Base-by-base conservation (phyloP, 2,329 filamentous ascomycete genomes). In the Penicillium paneum region DNA sequence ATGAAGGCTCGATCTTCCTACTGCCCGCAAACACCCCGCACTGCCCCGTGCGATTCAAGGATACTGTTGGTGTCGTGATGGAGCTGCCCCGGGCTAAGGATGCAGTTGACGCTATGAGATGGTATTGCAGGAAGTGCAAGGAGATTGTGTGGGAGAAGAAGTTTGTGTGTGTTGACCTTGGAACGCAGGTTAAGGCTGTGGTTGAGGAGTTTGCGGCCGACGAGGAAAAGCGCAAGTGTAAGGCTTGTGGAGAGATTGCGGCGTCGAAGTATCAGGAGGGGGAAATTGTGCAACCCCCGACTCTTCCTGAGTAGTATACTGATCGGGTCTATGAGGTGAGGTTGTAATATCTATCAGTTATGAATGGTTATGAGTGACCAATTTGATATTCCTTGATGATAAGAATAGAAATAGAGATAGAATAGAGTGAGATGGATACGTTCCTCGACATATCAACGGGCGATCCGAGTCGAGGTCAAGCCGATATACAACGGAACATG, bases 1-100 rank as follows among this genome's bases (percentile, higher is more conserved):
- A 87, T 67, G 91, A 97, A 76, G 93, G 93, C 60, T 91, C 94
- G 64, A 89, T 97, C 83, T 97, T 96, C 74, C 80, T 97, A 5
- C 83, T 99, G 1, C 93, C 93, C 0, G 83, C 87, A n/a, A 92
- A 96, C 74, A 94, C 89, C n/a, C 93, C 93, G 26, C 93, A 97
- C 76, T 97, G 96, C 74, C 93, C 94, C 0, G 90, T 97, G 32
- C 85, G 93, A 55, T 97, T 97, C 75, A 89, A 88, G 67, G 80
- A 96, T 75, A 97, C 93, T 0, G 91, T 97, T n/a, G 93, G 93
- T 31, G 81, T 97, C 46, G 93, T 97, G 32, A 79, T 97, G 55
- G 93, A 97, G 79, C 90, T 96, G 79, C 83, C 84, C 38, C 81
- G 94, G 11, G 89, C 90, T 0, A 76, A 81, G 36, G 84, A 75